Evolutionary conservation across 331 rosid genomes (phyloP).

Genomic region (Prunus yedoensis): DNA sequence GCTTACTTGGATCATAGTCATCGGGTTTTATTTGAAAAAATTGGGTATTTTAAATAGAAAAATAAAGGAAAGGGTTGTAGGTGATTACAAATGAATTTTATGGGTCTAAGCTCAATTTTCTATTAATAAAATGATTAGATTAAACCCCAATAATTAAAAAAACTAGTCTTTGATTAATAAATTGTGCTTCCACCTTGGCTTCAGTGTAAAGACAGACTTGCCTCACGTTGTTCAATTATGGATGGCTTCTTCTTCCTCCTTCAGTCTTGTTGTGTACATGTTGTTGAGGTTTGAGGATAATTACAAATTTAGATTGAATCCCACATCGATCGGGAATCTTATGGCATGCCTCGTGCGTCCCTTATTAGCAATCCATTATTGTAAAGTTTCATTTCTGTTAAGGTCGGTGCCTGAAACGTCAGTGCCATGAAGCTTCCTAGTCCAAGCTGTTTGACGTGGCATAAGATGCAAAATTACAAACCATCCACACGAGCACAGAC

Average conservation of each 20-base stretch:
- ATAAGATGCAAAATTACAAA: neutral
- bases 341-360: conserved; percentile 20
- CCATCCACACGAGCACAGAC: conserved; percentile 11
- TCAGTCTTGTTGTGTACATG: neutral
- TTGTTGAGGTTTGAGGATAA: neutral
- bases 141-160: neutral
- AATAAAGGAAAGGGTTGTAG: too few species aligned
- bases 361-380: conserved; percentile 3
- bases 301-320: conserved; percentile 13
- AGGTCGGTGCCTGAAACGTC: conserved; percentile 27
- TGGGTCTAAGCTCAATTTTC: too few species aligned
- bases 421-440: conserved; percentile 24
- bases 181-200: conserved; percentile 45
- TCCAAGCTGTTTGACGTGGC: neutral
- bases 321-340: conserved; percentile 11
- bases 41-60: too few species aligned
- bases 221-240: conserved; percentile 58
- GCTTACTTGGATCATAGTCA: too few species aligned
- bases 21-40: too few species aligned
- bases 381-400: neutral
- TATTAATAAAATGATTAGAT: neutral
- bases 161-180: conserved; percentile 15
- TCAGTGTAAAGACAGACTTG: conserved; percentile 52
- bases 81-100: too few species aligned
- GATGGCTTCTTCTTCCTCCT: conserved; percentile 19